Evolutionary conservation across 2,329 filamentous ascomycete species (phyloP), one percentile per base, ranked within the genome.

Genomic region (Aspergillus pseudoterreus): DNA sequence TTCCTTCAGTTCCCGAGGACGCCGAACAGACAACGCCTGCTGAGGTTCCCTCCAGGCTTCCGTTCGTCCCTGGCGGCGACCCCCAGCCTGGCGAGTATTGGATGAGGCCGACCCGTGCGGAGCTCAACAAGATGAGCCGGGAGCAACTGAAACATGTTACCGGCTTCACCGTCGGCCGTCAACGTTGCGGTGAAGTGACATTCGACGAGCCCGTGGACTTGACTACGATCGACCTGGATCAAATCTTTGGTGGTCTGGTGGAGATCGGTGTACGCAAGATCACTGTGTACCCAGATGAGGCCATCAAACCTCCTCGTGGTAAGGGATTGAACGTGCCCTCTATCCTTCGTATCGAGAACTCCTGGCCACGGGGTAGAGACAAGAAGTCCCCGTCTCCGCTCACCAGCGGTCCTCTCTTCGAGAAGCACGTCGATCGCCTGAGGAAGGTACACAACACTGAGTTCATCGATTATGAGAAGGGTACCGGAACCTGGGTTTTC

Each of bases 271-370:
- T 86, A 45, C 88, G 94, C 33, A 87, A 86, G 8, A 90, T 90
- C 21, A 96, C 92, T 0, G 94, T 97, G 6, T 99, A 99, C 65
- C 86, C 78, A 4, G 81, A 87, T 42, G 78, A 84, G 38, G 79
- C 81, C 4, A 84, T 85, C 66, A 99, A 96, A 73, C 92, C 94
- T 14, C 81, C 87, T 0, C 80, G 86, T 52, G 94, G 95, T 52
- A 90, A 91, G 65, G 92, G 90, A 5, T 79, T 99, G 57, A 99
- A 99, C 64, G 90, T 96, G 6, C 92, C 91, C 3, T 90, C 94
- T 0, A 85, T 82, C 35, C 92, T 99, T 57, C 83, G 82, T n/a
- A 81, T 99, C 10, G 86, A 94, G 67, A 92, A 97, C 66, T 96
- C 92, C 0, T 97, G 90, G 86, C 94, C 94, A 27, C 87, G 92